Evolutionary conservation across 768 basidiomycete genomes (phyloP), one percentile per base, ranked within the genome.

Genomic region (Lactarius trivialis): DNA sequence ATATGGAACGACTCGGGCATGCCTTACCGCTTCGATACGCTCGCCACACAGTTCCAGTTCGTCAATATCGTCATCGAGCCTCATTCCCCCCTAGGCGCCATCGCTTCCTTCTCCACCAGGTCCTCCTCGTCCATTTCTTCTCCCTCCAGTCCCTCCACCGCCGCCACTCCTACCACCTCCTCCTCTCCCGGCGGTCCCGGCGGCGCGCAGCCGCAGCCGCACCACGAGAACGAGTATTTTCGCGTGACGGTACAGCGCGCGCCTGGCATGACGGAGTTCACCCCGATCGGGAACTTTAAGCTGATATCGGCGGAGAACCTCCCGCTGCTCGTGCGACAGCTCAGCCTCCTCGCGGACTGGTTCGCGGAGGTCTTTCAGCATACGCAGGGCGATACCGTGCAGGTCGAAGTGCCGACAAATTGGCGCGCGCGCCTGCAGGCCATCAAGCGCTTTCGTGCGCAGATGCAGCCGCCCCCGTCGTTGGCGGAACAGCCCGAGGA

Each of bases 51-150:
- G 70, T 99, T 96, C 79, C 95, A 98, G 71, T 98, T 96, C 70
- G 85, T 98, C 70, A 98, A 98, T 76, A 92, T 99, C 70, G 87
- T 99, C 70, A 88, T 99, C 71, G 92, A 97, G 70, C 93, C 97
- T 0, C 93, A 91, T 73, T 93, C 91, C 14, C 76, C 45, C 24
- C 45, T 85, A 56, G 91, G 89, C 33, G 83, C 89, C 36, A 88
- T 91, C 64, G 85, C 91, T 3, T 90, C 92, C 33, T 93, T 88
- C 73, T 91, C 90, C 6, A 7, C 34, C 34, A 33, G 7, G 2
- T 45, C 43, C 4, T 45, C 21, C 0, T 21, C 45, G 4, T 21
- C 43, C 7, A 2, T 17, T 7, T 8, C 39, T 41, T 7, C 39
- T 14, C 3, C 43, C 21, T 12, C 45, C 7, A 2, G 5, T 2